Base-by-base conservation (phyloP, 208 protist genomes). In the Crithidia fasciculata region DNA sequence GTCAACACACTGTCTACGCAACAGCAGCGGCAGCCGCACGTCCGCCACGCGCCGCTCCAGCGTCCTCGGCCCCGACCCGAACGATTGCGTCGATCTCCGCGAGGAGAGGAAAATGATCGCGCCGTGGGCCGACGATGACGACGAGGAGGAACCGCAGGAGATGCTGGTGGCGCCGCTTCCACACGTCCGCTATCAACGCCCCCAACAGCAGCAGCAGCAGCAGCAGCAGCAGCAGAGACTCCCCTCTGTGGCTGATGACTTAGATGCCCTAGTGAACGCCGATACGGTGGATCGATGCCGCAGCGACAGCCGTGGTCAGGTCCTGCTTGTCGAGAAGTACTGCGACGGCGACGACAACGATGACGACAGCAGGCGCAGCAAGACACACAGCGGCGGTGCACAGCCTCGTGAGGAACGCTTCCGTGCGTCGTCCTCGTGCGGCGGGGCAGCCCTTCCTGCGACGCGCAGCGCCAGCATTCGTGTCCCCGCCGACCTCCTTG, bases 21-120 rank as follows among this genome's bases (percentile, higher is more conserved):
- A 47, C 50, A 58, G 54, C 52, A 65, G 74, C 50, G 57, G 57
- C 45, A 70, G 54, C 63, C 65, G 61, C 61, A 41, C n/a, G 44
- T 67, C 58, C 15, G 55, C 50, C 6, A 52, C 52, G 6, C 68
- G 74, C 5, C 74, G 61, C 15, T 65, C 68, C 13, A 57, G 60
- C 28, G 60, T 80, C 8, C 57, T 80, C 8, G 74, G 68, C 5
- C 74, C 74, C 36, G 74, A 73, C 55, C 74, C 55, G 36, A 67
- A 39, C 28, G 74, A 80, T 68, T 80, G 74, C 63, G 54, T 80
- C 0, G 74, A 80, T 56, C 47, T 80, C 15, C 49, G n/a, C 3
- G 60, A 12, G 16, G 60, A 15, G 18, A 61, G 7, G 16, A 47
- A 36, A 36, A 0, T 6, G 13, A 39, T n/a, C 3, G 6, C 0